Conservation (phyloP, 495 filamentous ascomycete genomes). For the Xylaria palmicola region DNA sequence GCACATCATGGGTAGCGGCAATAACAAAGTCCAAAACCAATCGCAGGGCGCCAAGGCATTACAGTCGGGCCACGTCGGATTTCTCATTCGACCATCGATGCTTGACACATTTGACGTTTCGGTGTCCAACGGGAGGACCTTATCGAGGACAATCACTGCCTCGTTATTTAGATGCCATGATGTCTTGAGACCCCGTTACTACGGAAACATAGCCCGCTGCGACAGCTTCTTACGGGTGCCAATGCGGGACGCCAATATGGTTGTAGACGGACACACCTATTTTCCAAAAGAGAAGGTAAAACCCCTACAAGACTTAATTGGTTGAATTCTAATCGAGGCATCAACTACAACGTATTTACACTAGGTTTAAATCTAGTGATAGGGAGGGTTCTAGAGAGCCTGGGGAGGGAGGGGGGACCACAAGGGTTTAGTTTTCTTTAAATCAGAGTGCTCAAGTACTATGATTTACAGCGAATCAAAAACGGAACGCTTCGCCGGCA, state of each 20-base stretch:
- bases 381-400: no score
- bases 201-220: background rate
- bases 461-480: no score
- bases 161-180: background rate
- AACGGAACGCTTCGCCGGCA: no score
- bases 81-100: constrained; percentile 8
- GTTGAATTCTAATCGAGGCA: no score
- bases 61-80: constrained; percentile 11
- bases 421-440: no score
- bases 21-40: background rate
- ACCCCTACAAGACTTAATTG: no score
- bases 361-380: no score
- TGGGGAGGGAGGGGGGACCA: no score
- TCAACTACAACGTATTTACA: no score
- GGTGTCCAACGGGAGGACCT: background rate
- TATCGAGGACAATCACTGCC: background rate
- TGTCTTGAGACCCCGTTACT: background rate
- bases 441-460: no score
- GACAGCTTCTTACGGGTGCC: background rate
- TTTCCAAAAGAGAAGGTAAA: no score
- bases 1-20: constrained; percentile 1
- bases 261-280: no score
- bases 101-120: constrained; percentile 14
- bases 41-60: constrained; percentile 12
- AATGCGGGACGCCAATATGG: background rate